Evolutionary conservation across 1,139 yeast genomes (phyloP), one percentile per base, ranked within the genome.

Genomic region (Sugiyamaella sp.): DNA sequence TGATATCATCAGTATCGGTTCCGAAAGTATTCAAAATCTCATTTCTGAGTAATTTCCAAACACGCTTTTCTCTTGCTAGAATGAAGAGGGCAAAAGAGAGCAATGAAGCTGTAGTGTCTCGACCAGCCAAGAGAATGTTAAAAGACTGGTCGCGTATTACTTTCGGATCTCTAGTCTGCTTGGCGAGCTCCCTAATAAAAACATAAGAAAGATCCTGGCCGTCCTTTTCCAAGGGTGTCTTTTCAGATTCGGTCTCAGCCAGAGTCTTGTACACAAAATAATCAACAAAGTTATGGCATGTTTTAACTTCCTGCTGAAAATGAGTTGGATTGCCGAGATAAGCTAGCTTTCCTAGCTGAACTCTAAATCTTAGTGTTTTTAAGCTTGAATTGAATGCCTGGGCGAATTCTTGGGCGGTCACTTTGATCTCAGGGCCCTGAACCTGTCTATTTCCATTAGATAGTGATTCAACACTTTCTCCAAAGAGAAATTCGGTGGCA

Each of bases 401-500:
- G 38, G 78, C 77, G 63, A 79, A 79, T n/a, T 69, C 71, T 24
- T 54, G 52, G 5, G 64, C 60, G 35, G 54, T 52, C 3, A 61
- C 60, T 10, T 46, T 49, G 8, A 35, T 50, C 25, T 56, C 57
- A 1, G 59, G 57, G 17, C 66, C 70, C 25, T 48, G 53, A 46
- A 69, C 62, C 2, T 61, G 55, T 12, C 66, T 70, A 53, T 71
- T 73, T 44, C 67, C 64, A 27, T 53, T 41, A 21, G 41, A 20
- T 52, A 80, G 72, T 16, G 76, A 69, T 51, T 73, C 72, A 10
- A 77, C 79, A 9, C 81, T 74, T 63, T 77, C 80, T 12, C 86
- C 86, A 68, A 81, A 81, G 60, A 81, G 71, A 62, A 80, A 80
- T 66, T 81, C 84, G 14, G 84, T 77, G 3, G 85, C 80, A 21